Base-by-base conservation (phyloP, 352 stramenopile species). In the Phytophthora podocarpi region DNA sequence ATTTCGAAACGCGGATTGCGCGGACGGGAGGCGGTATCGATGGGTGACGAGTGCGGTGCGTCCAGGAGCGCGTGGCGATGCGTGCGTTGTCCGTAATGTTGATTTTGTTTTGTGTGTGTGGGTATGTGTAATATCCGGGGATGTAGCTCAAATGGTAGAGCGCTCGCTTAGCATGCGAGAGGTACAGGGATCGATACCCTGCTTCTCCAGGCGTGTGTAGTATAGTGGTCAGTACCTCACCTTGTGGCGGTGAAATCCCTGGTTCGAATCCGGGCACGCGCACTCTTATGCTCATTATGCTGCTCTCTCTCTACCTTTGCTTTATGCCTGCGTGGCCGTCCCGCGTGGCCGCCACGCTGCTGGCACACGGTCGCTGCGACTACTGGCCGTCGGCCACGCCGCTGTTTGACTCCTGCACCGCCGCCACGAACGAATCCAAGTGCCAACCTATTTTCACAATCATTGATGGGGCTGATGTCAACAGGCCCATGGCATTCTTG, bases 221-320 rank as follows among this genome's bases (percentile, higher is more conserved):
- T 54, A 62, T 48, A 62, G 39, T 45, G 52, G 40, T 60, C 52
- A 52, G 52, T 60, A 60, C 53, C 40, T 53, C 53, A 62, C 31
- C 53, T 62, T 62, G 53, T 62, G 53, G 40, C 42, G 31, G 53
- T 62, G 40, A 62, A 37, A 51, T 60, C 39, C 39, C 23, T 51
- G 52, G 39, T 60, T 60, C 52, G 37, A 59, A 59, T 59, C 37
- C 51, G 51, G 49, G 36, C 37, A 59, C 37, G 37, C 37, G 51
- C 37, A 56, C 26, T 56, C 23, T 45, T 46, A 45, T 28, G 15
- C 21, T 21, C n/a, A 15, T 49, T 49, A 37, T 32, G 21, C 21
- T 47, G 23, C 23, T 36, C 31, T 36, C n/a, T 11, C 1, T 36
- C 2, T 36, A 16, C n/a, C 12, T 16, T 10, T 12, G 12, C 31